Percentiles rank a stretch among this genome's conserved stretches.
Evolutionary conservation across 2,329 filamentous ascomycete species (phyloP).

Genomic region (Cladophialophora yegresii): DNA sequence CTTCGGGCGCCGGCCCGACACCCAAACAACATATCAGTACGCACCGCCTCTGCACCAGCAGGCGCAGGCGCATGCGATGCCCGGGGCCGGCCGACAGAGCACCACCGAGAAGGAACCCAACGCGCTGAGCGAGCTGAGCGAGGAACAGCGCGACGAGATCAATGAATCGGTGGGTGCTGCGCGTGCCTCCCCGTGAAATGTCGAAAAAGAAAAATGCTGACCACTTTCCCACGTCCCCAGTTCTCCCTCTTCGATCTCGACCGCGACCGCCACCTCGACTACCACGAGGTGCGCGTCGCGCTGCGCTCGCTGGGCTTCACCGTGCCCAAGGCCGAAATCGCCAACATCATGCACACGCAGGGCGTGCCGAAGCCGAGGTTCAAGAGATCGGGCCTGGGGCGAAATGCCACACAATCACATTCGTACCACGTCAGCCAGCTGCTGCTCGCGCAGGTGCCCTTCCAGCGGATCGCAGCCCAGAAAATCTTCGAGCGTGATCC

Average conservation of each 20-base stretch:
- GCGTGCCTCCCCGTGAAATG: slow-evolving; percentile 1
- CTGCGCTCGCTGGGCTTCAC: slow-evolving; percentile 95
- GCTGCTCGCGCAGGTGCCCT: slow-evolving; percentile 70
- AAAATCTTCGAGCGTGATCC: slow-evolving; percentile 82
- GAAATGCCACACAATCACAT: slow-evolving; percentile 38
- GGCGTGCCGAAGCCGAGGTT: slow-evolving; percentile 69
- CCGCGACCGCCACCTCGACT: slow-evolving; percentile 90
- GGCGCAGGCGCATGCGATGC: slow-evolving; percentile 41
- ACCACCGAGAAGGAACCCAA: slow-evolving; percentile 51
- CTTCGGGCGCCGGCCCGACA: slow-evolving; percentile 44
- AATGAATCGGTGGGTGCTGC: slow-evolving; percentile 73
- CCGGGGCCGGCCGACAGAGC: slow-evolving; percentile 41
- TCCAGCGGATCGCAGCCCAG: slow-evolving; percentile 75
- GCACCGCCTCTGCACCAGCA: slow-evolving; percentile 49
- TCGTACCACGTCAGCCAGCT: slow-evolving; percentile 64
- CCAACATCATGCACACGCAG: slow-evolving; percentile 76
- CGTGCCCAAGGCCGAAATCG: slow-evolving; percentile 80
- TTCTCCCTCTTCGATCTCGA: slow-evolving; percentile 96
- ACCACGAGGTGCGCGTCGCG: slow-evolving; percentile 96
- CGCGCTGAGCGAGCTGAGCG: slow-evolving; percentile 63
- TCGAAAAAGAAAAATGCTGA: too few relatives aligned
- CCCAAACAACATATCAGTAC: slow-evolving; percentile 40
- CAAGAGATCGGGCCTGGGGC: slow-evolving; percentile 39
- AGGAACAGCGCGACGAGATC: slow-evolving; percentile 91
- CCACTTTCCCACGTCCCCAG: slow-evolving; percentile 54